Evolutionary conservation across 176 grass and related monocot genomes (phyloP), one percentile per base, ranked within the genome.

Genomic region (Musa acuminata): DNA sequence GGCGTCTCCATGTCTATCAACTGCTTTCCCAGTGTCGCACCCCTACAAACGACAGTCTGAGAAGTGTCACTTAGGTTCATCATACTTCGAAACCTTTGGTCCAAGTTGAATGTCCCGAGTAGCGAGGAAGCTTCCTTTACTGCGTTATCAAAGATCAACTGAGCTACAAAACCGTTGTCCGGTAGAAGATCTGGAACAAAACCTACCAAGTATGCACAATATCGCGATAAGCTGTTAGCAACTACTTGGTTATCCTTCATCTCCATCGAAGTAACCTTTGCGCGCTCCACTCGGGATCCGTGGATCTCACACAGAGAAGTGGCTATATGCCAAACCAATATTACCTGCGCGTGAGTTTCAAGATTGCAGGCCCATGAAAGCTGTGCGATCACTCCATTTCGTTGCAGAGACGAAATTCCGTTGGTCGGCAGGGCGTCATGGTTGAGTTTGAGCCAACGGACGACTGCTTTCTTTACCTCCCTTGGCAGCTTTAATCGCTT

Each of bases 171-270:
- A 3, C 55, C 23, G 49, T 23, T 23, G 16, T 74, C 64, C 11
- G 76, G 76, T 26, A 84, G 54, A 11, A 79, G 53, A 13, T 79
- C 76, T 23, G 82, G 76, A 53, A 17, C 82, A 59, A 22, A 79
- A 11, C 55, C 58, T 49, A 84, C 52, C 82, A 84, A 79, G 69
- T 84, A 74, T 2, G 82, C 82, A 58, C 76, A 78, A 49, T 84
- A 78, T n/a, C 25, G 29, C 7, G 66, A 68, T 43, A 71, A 63
- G 22, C 19, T 16, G 16, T 2, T 74, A 7, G 53, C 72, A 22
- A 24, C 20, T 9, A 35, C 11, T 35, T 67, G 27, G 25, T 67
- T 67, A 11, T 10, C 11, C 12, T 13, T 49, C 16, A 71, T 13
- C 13, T n/a, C 19, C 26, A 8, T 71, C 1, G 13, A 14, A 69